Percentiles rank a stretch among this genome's conserved stretches.
phyloP scores from a whole-genome alignment of 169 alveolate genomes.

The Eimeria maxima region DNA sequence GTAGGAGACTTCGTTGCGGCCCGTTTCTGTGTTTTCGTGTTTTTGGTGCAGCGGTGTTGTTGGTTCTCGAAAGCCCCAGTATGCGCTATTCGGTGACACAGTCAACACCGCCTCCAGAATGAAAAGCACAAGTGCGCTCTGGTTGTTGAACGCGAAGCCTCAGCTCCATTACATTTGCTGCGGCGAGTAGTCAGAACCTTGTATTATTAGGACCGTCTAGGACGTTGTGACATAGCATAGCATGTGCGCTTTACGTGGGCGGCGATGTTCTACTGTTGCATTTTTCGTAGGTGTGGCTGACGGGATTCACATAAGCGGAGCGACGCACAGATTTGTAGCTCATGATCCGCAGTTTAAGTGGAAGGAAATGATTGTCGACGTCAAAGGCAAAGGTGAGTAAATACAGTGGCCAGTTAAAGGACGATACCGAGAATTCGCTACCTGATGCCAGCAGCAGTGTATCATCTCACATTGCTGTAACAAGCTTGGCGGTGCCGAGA shows the following conservation, averaged over 20 bases:
- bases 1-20: neutral
- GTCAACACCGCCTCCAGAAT: constrained; percentile 81
- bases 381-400: constrained; percentile 92
- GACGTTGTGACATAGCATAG: neutral
- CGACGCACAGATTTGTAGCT: constrained; percentile 82
- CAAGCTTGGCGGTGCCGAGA: neutral
- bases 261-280: neutral
- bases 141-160: neutral
- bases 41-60: constrained; percentile 95
- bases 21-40: neutral
- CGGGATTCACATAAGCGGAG: constrained; percentile 79
- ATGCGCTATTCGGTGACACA: constrained; percentile 94
- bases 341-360: constrained; percentile 88
- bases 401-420: neutral
- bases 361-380: constrained; percentile 88
- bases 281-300: constrained; percentile 88
- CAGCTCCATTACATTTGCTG: neutral
- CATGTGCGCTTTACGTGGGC: neutral
- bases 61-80: constrained; percentile 98
- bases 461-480: neutral
- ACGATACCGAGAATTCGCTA: neutral
- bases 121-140: constrained; percentile 69
- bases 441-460: neutral
- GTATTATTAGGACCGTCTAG: neutral
- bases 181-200: neutral